phyloP scores from a whole-genome alignment of 257 asterid genomes.

The Solanum rostratum region DNA sequence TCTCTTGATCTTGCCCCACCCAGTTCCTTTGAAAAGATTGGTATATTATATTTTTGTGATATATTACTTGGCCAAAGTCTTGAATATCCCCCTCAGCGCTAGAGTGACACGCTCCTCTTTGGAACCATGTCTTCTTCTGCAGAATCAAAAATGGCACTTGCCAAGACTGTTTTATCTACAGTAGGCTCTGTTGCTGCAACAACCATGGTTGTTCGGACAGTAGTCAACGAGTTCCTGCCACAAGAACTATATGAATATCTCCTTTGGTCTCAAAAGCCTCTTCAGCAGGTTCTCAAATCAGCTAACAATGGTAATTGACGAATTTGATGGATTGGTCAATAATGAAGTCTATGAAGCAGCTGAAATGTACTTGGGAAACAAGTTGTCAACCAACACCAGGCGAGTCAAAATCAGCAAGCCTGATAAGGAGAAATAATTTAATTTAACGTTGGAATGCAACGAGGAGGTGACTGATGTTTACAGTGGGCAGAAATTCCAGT shows the following conservation, averaged over 20 bases:
- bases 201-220: slow-evolving; percentile 34
- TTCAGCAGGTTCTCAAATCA: slow-evolving; percentile 33
- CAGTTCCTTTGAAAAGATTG: not conserved
- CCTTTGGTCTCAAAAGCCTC: slow-evolving; percentile 21
- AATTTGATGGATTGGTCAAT: slow-evolving; percentile 33
- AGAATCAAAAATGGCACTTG: slow-evolving; percentile 30
- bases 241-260: slow-evolving; percentile 29
- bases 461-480: slow-evolving; percentile 28
- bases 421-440: slow-evolving; percentile 31
- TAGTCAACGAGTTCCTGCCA: slow-evolving; percentile 30
- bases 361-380: slow-evolving; percentile 35
- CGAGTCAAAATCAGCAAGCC: slow-evolving; percentile 47
- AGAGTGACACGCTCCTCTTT: not conserved
- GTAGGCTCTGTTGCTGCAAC: slow-evolving; percentile 48
- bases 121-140: slow-evolving; percentile 6
- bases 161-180: slow-evolving; percentile 35
- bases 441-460: slow-evolving; percentile 26
- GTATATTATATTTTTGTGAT: not conserved
- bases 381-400: slow-evolving; percentile 25
- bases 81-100: not conserved
- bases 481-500: slow-evolving; percentile 29
- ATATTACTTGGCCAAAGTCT: not conserved
- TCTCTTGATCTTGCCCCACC: not conserved
- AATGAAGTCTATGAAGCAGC: slow-evolving; percentile 60
- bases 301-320: slow-evolving; percentile 44